Base-by-base conservation (phyloP, 805 yeast species). In the Ogataea paraovalis region DNA sequence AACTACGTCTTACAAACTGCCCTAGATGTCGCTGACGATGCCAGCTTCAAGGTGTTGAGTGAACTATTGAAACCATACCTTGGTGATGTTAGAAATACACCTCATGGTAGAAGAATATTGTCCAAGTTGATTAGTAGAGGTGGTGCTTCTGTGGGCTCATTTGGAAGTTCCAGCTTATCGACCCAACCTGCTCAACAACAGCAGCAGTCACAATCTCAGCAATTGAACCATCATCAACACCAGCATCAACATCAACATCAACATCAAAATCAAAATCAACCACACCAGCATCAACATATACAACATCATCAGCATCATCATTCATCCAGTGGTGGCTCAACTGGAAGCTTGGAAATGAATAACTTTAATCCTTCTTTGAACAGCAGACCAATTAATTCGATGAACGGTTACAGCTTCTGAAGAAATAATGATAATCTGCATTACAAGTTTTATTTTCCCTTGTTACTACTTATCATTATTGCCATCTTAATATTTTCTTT, bases 71-170 rank as follows among this genome's bases (percentile, higher is more conserved):
- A 79, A 53, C 96, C 97, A 12, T 77, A 86, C 48, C 73, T 92
- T 57, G 82, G 85, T 20, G 84, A 83, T 41, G 85, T 92, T 49
- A 79, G 86, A 64, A 86, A 85, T 58, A 91, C 97, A 16, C 97
- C 97, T 2, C 96, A 92, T 65, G 98, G 97, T n/a, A 78, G 96
- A 64, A 80, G 97, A 61, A 90, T 92, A 50, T 78, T 87, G 70
- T 80, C 87, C 25, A 89, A 88, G 44, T 53, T 67, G 41, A 62
- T 64, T 48, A 57, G 64, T 45, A 56, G 68, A 43, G 68, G 69
- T 37, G 67, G 69, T 40, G 55, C 61, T 6, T 41, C 56, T 22
- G 43, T 43, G 18, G 47, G 48, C 27, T 40, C 46, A 10, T 33
- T 50, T 28, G 49, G 40, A 10, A 42, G 40, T 27, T 14, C 12